Conservation (phyloP, 768 basidiomycete species). For the Mycena leptocephala region DNA sequence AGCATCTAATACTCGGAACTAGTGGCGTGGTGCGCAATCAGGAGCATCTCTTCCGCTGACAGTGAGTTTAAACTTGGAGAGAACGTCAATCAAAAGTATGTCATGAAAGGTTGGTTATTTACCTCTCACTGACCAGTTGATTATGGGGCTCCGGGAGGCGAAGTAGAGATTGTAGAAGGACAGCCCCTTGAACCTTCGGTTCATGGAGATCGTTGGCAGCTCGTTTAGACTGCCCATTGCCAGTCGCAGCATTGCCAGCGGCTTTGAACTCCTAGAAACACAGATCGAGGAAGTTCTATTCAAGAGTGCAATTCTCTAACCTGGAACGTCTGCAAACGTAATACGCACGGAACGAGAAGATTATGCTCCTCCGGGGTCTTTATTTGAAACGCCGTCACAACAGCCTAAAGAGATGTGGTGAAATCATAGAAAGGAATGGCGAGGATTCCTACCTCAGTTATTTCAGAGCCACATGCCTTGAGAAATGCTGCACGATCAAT, state of each 20-base stretch:
- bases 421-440: neutral
- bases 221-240: conserved; percentile 34
- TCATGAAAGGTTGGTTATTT: conserved; percentile 26
- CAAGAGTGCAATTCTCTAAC: conserved; percentile 49
- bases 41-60: conserved; percentile 71
- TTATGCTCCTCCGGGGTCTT: conserved; percentile 62
- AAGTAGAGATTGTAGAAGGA: conserved; percentile 89
- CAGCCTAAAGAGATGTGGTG: conserved; percentile 60
- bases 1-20: conserved; percentile 89
- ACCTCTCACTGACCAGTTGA: conserved; percentile 82
- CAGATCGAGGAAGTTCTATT: conserved; percentile 7
- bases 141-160: conserved; percentile 79
- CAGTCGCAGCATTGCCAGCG: conserved; percentile 21
- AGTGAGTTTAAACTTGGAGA: conserved; percentile 71
- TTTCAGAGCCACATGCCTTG: conserved; percentile 60
- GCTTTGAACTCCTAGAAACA: conserved; percentile 40
- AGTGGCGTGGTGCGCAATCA: conserved; percentile 67
- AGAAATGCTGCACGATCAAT: conserved; percentile 78
- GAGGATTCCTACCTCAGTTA: conserved; percentile 71
- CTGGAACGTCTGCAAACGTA: conserved; percentile 67
- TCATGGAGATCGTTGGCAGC: conserved; percentile 46
- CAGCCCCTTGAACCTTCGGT: conserved; percentile 87
- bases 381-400: conserved; percentile 74
- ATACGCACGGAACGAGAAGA: conserved; percentile 77
- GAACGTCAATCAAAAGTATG: conserved; percentile 27